Conservation (phyloP, 1,284 basidiomycete species). For the Irpex lacteus region DNA sequence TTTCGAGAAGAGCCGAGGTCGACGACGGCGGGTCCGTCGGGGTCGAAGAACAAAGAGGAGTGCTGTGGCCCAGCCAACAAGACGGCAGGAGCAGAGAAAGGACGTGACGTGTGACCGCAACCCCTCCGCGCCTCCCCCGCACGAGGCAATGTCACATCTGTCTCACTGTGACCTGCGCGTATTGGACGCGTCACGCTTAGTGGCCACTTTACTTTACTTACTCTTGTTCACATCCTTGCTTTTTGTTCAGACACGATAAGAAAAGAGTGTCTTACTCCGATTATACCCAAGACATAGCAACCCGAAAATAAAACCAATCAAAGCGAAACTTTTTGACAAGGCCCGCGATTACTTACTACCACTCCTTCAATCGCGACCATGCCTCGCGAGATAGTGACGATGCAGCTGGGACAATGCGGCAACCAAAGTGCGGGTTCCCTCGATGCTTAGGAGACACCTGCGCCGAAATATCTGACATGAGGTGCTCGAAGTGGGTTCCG, state of each 20-base stretch:
- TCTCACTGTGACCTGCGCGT: conserved; percentile 7
- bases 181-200: conserved; percentile 14
- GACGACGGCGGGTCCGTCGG: background rate
- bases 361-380: conserved; percentile 33
- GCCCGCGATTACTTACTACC: too few relatives aligned
- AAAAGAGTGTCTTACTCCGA: background rate
- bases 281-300: background rate
- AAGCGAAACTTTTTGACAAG: too few relatives aligned
- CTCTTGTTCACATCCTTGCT: background rate
- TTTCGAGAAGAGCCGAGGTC: background rate
- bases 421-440: conserved; percentile 77
- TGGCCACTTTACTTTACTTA: background rate
- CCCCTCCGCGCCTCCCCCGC: conserved; percentile 2
- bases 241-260: background rate
- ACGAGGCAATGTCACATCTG: background rate
- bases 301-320: background rate
- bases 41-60: background rate
- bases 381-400: conserved; percentile 86
- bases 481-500: conserved; percentile 69
- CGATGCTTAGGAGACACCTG: conserved; percentile 12
- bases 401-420: conserved; percentile 93
- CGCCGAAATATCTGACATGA: conserved; percentile 17
- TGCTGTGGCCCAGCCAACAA: conserved; percentile 1
- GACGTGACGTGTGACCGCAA: conserved; percentile 10
- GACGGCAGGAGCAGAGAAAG: conserved; percentile 4